Evolutionary conservation across 2,329 filamentous ascomycete species (phyloP).

Genomic region (Rhynchosporium secalis): DNA sequence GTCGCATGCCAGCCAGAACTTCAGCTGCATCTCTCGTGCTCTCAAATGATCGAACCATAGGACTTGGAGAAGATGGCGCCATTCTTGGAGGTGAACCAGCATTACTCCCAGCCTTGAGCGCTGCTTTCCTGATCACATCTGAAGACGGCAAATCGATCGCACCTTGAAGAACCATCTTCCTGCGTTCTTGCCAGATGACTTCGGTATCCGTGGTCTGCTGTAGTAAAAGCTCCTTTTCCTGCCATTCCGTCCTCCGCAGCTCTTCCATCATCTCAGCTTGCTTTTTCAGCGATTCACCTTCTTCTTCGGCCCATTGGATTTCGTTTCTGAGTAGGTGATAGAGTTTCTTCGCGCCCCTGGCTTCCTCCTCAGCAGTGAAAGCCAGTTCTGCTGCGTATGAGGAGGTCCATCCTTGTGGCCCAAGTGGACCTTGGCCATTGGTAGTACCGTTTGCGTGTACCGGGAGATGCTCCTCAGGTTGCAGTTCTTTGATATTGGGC

Average conservation of each 20-base stretch:
- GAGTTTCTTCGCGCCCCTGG: conserved; percentile 62
- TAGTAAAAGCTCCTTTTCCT: conserved; percentile 76
- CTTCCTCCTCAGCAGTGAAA: conserved; percentile 66
- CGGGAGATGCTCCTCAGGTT: conserved; percentile 56
- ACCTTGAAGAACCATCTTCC: conserved; percentile 54
- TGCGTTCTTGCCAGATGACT: conserved; percentile 62
- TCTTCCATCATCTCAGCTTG: conserved; percentile 69
- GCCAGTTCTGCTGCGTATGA: conserved; percentile 49
- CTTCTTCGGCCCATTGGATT: conserved; percentile 69
- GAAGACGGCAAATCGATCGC: conserved; percentile 38
- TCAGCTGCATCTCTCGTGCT: conserved; percentile 34
- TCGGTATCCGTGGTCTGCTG: conserved; percentile 70
- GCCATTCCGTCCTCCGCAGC: conserved; percentile 70
- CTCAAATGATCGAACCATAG: conserved; percentile 25
- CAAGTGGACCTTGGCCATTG: conserved; percentile 23
- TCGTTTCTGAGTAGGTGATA: conserved; percentile 64
- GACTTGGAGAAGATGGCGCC: conserved; percentile 20
- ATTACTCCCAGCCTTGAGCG: conserved; percentile 15
- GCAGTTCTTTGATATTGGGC: conserved; percentile 57
- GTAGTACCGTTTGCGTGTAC: conserved; percentile 46
- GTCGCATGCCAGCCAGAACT: conserved; percentile 33
- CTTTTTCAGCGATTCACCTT: conserved; percentile 61
- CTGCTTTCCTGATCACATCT: conserved; percentile 28
- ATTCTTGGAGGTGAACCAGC: conserved; percentile 12
- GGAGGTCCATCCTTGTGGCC: conserved; percentile 37